phyloP scores from a whole-genome alignment of 352 stramenopile species.

The Pythium phragmiticola region DNA sequence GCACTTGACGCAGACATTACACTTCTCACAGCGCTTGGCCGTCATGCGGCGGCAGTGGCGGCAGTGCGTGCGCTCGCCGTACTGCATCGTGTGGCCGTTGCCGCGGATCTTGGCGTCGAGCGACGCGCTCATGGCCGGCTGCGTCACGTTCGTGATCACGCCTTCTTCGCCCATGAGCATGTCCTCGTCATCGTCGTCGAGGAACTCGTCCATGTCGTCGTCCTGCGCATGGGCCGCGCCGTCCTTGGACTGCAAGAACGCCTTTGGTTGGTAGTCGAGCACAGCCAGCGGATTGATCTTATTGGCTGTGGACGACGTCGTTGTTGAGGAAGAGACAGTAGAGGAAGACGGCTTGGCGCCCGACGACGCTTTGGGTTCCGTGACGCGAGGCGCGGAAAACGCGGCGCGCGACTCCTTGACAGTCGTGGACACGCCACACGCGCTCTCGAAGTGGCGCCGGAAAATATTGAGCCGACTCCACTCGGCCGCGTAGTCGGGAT shows the following conservation, averaged over 20 bases:
- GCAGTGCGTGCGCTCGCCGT: conserved; percentile 62
- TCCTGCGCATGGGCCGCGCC: conserved; percentile 29
- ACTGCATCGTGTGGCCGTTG: conserved; percentile 74
- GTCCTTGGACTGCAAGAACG: conserved; percentile 57
- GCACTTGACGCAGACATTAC: conserved; percentile 71
- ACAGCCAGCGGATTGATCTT: conserved; percentile 38
- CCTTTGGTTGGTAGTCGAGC: conserved; percentile 76
- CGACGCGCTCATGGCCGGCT: conserved; percentile 61
- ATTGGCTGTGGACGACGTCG: conserved; percentile 6
- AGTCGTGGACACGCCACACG: conserved; percentile 58
- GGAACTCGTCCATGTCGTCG: conserved; percentile 58
- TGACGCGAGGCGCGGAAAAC: neutral
- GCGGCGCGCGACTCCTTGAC: conserved; percentile 33
- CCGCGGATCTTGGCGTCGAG: conserved; percentile 70
- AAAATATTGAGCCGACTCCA: conserved; percentile 80
- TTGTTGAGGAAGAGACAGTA: neutral
- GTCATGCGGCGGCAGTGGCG: conserved; percentile 71
- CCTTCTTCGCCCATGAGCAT: conserved; percentile 46
- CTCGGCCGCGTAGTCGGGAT: conserved; percentile 61
- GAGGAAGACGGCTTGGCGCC: neutral
- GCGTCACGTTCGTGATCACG: conserved; percentile 79
- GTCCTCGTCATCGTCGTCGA: conserved; percentile 71
- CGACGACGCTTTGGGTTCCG: conserved; percentile 12
- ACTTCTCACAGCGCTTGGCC: conserved; percentile 69
- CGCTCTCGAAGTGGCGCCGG: conserved; percentile 74